Conservation (phyloP, 768 basidiomycete genomes). For the Panus rudis region DNA sequence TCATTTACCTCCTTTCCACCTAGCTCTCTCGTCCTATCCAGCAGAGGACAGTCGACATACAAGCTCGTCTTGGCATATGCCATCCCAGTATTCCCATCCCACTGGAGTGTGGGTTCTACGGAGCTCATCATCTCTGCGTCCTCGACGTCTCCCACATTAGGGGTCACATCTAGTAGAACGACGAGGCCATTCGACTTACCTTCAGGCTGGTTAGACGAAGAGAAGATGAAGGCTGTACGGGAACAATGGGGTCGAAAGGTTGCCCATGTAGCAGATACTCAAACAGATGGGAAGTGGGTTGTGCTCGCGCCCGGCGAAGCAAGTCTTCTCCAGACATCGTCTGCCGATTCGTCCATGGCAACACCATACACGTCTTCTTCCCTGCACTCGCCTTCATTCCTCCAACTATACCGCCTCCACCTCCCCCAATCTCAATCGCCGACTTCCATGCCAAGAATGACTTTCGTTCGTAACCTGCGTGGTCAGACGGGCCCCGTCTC, state of each 20-base stretch:
- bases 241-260: conserved; percentile 80
- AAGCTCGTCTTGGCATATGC: conserved; percentile 72
- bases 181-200: conserved; percentile 67
- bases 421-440: conserved; percentile 48
- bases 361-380: conserved; percentile 26
- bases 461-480: conserved; percentile 63
- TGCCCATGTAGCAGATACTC: conserved; percentile 57
- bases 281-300: conserved; percentile 84
- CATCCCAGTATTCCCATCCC: conserved; percentile 70
- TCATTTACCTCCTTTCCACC: conserved; percentile 80
- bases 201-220: conserved; percentile 63
- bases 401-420: conserved; percentile 71
- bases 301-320: conserved; percentile 56
- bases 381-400: conserved; percentile 42
- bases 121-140: conserved; percentile 52
- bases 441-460: conserved; percentile 53
- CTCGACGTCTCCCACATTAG: conserved; percentile 29
- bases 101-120: conserved; percentile 74
- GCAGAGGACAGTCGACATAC: conserved; percentile 49
- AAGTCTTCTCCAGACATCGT: conserved; percentile 13
- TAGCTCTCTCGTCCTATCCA: conserved; percentile 71
- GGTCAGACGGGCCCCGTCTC: conserved; percentile 64
- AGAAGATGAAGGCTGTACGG: conserved; percentile 52
- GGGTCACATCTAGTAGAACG: conserved; percentile 52
- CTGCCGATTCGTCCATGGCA: conserved; percentile 17